A percentile compares a stretch with the other conserved stretches of the same genome.
Evolutionary conservation across 2,329 filamentous ascomycete genomes (phyloP).

Genomic region (Ceratocystis variospora): DNA sequence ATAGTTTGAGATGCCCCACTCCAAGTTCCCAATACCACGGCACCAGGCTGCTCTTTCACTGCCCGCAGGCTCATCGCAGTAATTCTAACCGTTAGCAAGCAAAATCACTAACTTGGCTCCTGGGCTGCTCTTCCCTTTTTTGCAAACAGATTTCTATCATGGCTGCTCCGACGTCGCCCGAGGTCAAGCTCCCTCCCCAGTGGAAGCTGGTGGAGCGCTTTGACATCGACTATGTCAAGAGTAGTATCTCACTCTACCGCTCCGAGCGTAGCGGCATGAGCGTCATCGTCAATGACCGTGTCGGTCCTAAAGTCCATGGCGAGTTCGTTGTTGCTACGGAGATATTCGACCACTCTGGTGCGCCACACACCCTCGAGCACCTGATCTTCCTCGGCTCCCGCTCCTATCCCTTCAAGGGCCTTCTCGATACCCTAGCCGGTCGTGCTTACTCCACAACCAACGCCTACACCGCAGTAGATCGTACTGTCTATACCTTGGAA

Average conservation of each 20-base stretch:
- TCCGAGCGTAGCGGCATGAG: constrained; percentile 90
- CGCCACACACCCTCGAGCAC: constrained; percentile 76
- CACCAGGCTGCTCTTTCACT: not conserved
- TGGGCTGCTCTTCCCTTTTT: not conserved
- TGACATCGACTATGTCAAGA: constrained; percentile 77
- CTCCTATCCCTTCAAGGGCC: constrained; percentile 85
- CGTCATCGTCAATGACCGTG: constrained; percentile 77
- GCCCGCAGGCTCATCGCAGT: not conserved
- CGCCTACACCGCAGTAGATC: constrained; percentile 92
- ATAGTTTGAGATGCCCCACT: not conserved
- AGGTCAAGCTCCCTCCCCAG: constrained; percentile 17
- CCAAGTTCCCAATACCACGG: not conserved
- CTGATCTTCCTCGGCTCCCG: constrained; percentile 82
- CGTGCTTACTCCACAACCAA: constrained; percentile 90
- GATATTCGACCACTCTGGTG: constrained; percentile 92
- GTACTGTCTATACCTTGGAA: constrained; percentile 90
- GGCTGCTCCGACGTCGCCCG: constrained; percentile 2
- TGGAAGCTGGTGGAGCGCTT: constrained; percentile 56
- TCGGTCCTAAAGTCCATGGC: constrained; percentile 87
- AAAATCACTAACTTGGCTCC: not conserved
- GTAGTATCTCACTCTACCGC: constrained; percentile 85
- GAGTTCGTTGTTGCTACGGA: constrained; percentile 95
- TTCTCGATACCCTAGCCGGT: constrained; percentile 86
- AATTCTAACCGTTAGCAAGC: not conserved
- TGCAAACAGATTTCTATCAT: constrained; percentile 8